These are phyloP conservation scores for Lodderomyces oxycetoniae DNA, from an alignment of 1,139 yeast species.

Conservation along the genomic window DNA sequence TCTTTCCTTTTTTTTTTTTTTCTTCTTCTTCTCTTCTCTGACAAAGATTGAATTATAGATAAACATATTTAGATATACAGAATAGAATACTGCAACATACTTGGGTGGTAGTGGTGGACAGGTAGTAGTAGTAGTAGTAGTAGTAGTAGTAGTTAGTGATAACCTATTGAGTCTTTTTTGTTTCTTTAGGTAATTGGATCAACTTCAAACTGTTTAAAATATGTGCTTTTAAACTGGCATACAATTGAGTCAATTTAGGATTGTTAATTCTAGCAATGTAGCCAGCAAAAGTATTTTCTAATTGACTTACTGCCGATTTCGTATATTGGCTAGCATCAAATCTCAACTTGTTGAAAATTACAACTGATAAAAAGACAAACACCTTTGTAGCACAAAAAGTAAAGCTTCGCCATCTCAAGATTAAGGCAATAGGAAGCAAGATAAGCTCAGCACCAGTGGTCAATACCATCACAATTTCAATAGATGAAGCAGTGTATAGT, in stretches of 20 bases:
- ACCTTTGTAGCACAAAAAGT: slow-evolving; percentile 16
- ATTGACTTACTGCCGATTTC: slow-evolving; percentile 33
- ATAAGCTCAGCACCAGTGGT: slow-evolving; percentile 12
- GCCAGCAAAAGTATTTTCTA: slow-evolving; percentile 32
- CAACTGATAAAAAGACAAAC: slow-evolving; percentile 24
- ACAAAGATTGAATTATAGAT: no score
- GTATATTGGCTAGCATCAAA: slow-evolving; percentile 41
- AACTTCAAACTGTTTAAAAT: slow-evolving; percentile 2
- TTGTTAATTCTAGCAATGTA: slow-evolving; percentile 19
- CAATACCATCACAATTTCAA: slow-evolving; percentile 31
- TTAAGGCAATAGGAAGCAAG: slow-evolving; percentile 16
- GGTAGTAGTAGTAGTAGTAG: no score
- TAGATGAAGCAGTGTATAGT: slow-evolving; percentile 41
- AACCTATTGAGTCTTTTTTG: slow-evolving; percentile 6
- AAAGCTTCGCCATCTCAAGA: slow-evolving; percentile 20
- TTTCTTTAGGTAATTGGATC: slow-evolving; percentile 11
- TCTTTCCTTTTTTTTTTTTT: not conserved
- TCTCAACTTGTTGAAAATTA: slow-evolving; percentile 44
- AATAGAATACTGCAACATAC: no score
- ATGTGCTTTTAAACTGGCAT: slow-evolving; percentile 4
- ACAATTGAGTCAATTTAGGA: slow-evolving; percentile 17
- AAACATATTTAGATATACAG: no score
- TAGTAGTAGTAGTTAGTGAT: no score
- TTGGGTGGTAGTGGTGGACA: no score
- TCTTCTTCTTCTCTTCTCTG: not conserved